phyloP scores from a whole-genome alignment of 441 rosid species.

The Syzygium syzygioides region DNA sequence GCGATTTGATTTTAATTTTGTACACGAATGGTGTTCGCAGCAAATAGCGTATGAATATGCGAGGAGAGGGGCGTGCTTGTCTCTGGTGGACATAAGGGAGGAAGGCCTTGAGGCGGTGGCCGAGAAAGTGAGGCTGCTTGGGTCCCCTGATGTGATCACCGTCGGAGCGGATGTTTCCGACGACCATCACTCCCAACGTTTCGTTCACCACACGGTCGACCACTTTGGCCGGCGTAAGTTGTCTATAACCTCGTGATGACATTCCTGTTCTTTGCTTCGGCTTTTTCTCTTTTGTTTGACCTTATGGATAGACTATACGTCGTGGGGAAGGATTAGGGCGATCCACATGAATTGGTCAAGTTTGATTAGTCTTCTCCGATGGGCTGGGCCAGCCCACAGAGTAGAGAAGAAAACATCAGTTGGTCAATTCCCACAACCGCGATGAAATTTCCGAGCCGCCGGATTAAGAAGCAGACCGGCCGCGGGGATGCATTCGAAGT shows the following conservation, averaged over 20 bases:
- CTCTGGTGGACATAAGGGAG: slow-evolving; percentile 20
- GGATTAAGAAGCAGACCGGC: background rate
- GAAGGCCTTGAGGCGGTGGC: slow-evolving; percentile 31
- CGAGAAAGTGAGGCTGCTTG: slow-evolving; percentile 21
- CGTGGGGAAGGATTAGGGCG: background rate
- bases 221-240: slow-evolving; percentile 39
- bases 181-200: slow-evolving; percentile 26
- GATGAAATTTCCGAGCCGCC: background rate
- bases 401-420: background rate
- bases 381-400: background rate
- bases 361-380: background rate
- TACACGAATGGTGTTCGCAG: background rate
- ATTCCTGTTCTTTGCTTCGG: background rate
- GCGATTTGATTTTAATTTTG: background rate
- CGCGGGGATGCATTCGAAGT: background rate
- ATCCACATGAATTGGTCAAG: background rate
- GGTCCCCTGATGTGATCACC: slow-evolving; percentile 29
- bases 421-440: background rate
- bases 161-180: slow-evolving; percentile 36
- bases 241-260: background rate
- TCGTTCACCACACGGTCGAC: slow-evolving; percentile 25
- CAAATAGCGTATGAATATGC: slow-evolving; percentile 10
- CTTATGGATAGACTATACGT: background rate
- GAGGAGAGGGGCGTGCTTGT: slow-evolving; percentile 9
- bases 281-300: background rate